Percentiles rank a stretch among this genome's conserved stretches.
Evolutionary conservation across 345 rosid species (phyloP).

Genomic region (Zanthoxylum bungeanum): DNA sequence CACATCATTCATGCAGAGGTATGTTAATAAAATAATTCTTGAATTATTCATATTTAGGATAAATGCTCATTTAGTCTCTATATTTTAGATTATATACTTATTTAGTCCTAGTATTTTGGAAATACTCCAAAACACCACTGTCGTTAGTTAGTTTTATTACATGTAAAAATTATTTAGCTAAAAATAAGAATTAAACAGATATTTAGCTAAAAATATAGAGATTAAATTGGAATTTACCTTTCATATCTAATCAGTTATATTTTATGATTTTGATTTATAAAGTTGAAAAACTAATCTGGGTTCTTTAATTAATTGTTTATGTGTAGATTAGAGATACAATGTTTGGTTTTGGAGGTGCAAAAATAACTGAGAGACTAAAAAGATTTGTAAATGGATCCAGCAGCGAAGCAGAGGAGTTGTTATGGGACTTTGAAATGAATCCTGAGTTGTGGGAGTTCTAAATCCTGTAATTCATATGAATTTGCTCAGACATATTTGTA

Average conservation of each 20-base stretch:
- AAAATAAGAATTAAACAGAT: too few species aligned
- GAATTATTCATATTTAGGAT: not conserved
- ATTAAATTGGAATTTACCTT: too few species aligned
- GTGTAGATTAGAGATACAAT: slow-evolving; percentile 30
- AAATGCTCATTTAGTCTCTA: too few species aligned
- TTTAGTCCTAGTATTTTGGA: too few species aligned
- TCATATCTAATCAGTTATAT: too few species aligned
- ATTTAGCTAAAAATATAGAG: too few species aligned
- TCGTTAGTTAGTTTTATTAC: too few species aligned
- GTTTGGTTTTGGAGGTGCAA: slow-evolving; percentile 28
- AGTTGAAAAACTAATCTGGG: not conserved
- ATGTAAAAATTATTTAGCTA: too few species aligned
- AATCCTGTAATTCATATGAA: not conserved
- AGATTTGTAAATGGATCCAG: slow-evolving; percentile 30
- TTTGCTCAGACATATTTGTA: not conserved
- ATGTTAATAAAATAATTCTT: not conserved
- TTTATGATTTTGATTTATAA: too few species aligned
- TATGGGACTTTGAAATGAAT: slow-evolving; percentile 17
- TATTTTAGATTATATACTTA: too few species aligned
- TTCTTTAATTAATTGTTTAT: not conserved
- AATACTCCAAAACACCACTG: too few species aligned
- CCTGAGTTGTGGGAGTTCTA: slow-evolving; percentile 12
- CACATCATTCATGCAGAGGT: slow-evolving; percentile 47
- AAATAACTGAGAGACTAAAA: slow-evolving; percentile 36
- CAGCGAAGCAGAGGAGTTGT: not conserved